A percentile compares a stretch with the other conserved stretches of the same genome.
Conservation (phyloP, 768 basidiomycete genomes). For the Collybia sordida region DNA sequence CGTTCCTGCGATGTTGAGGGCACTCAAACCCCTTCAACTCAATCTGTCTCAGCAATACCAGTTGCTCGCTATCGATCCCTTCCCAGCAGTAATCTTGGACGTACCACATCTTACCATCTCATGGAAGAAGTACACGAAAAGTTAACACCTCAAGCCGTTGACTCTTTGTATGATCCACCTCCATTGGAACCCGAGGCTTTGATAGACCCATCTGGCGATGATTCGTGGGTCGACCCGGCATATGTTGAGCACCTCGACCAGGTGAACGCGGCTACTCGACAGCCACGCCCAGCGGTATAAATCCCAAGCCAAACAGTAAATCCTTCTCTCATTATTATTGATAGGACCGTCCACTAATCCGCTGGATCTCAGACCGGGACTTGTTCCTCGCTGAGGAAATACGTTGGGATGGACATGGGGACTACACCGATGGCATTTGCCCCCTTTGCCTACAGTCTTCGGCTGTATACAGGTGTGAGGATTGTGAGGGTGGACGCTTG, state of each 20-base stretch:
- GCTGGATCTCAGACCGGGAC: constrained; percentile 3
- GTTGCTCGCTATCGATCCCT: too few relatives aligned
- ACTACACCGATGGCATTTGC: background rate
- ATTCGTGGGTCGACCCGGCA: background rate
- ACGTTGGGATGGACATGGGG: constrained; percentile 5
- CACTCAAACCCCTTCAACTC: too few relatives aligned
- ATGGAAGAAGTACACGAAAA: too few relatives aligned
- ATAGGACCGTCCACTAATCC: background rate
- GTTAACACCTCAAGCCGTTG: too few relatives aligned
- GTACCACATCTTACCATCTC: too few relatives aligned
- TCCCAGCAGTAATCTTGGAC: too few relatives aligned
- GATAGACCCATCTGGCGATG: too few relatives aligned
- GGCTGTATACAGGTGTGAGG: background rate
- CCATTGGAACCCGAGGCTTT: too few relatives aligned
- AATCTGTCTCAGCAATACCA: too few relatives aligned
- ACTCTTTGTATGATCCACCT: too few relatives aligned
- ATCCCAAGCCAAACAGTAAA: background rate
- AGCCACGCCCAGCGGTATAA: background rate
- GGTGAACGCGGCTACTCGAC: background rate
- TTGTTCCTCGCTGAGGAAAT: constrained; percentile 1
- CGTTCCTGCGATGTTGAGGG: too few relatives aligned
- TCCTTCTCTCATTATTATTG: too few relatives aligned
- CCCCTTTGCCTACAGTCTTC: background rate
- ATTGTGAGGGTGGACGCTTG: background rate
- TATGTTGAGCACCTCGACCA: background rate